These are phyloP conservation scores for Aspergillus baeticus DNA, from an alignment of 495 filamentous ascomycete genomes.

Conservation along the genomic window DNA sequence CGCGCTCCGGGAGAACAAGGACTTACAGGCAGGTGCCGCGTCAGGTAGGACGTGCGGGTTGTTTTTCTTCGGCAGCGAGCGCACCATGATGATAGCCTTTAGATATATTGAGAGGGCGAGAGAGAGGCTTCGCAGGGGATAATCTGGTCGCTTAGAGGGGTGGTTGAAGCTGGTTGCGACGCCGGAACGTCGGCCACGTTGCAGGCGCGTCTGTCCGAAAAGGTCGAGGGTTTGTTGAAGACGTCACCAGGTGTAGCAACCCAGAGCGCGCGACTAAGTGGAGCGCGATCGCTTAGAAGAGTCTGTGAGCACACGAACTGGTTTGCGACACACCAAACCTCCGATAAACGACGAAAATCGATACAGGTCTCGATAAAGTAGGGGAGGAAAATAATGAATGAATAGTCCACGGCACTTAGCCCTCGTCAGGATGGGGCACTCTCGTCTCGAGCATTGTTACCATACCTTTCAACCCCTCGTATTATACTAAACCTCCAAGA, in stretches of 20 bases:
- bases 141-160: constrained; percentile 10
- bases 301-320: constrained; percentile 5
- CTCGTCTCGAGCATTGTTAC: constrained; percentile 5
- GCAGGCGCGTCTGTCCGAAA: constrained; percentile 41
- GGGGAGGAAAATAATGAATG: constrained; percentile 22
- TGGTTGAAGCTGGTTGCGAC: constrained; percentile 26
- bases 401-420: background rate
- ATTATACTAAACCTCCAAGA: constrained; percentile 7
- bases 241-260: constrained; percentile 25
- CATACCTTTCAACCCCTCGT: constrained; percentile 10
- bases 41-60: constrained; percentile 80
- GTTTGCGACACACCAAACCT: constrained; percentile 10
- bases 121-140: constrained; percentile 1
- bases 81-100: constrained; percentile 51
- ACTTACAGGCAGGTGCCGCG: constrained; percentile 63
- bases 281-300: constrained; percentile 7
- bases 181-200: constrained; percentile 46
- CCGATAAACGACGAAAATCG: constrained; percentile 13
- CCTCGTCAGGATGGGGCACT: constrained; percentile 4
- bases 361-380: constrained; percentile 13
- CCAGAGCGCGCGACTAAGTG: constrained; percentile 11
- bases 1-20: constrained; percentile 20
- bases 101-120: background rate
- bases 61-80: constrained; percentile 64
- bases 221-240: constrained; percentile 11